Percentiles rank a stretch among this genome's conserved stretches.
phyloP scores from a whole-genome alignment of 805 yeast species.

The Candida corydali region DNA sequence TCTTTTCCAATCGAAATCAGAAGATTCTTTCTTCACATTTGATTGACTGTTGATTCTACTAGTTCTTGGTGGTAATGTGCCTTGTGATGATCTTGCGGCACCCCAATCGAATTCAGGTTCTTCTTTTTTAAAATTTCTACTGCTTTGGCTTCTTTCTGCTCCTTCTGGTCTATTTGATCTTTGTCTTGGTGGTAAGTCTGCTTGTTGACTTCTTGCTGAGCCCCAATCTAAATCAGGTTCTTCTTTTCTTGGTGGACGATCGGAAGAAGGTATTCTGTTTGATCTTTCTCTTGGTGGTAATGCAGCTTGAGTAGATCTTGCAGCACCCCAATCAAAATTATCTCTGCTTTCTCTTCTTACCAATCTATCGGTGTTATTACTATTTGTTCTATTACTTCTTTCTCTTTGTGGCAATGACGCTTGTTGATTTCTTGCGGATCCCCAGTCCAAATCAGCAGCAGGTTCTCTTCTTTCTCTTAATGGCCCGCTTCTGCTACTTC shows the following conservation, averaged over 20 bases:
- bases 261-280: constrained; percentile 18
- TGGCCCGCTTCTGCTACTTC: constrained; percentile 26
- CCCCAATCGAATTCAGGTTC: constrained; percentile 44
- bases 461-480: constrained; percentile 37
- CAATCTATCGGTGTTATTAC: constrained; percentile 15
- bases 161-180: constrained; percentile 28
- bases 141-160: constrained; percentile 36
- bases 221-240: constrained; percentile 43
- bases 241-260: constrained; percentile 25
- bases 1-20: constrained; percentile 34
- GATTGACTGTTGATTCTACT: constrained; percentile 6
- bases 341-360: constrained; percentile 51
- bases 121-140: constrained; percentile 15
- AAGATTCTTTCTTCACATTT: constrained; percentile 14
- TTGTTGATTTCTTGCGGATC: constrained; percentile 37
- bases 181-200: constrained; percentile 32
- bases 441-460: constrained; percentile 62
- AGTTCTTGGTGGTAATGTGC: constrained; percentile 16
- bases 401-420: constrained; percentile 37
- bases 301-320: constrained; percentile 31
- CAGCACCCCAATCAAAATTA: constrained; percentile 53
- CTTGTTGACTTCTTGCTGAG: constrained; percentile 28
- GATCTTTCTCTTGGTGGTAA: constrained; percentile 37
- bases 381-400: constrained; percentile 18
- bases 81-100: constrained; percentile 30